Conservation (phyloP, 2,329 filamentous ascomycete species). For the Verticillium nonalfalfae region DNA sequence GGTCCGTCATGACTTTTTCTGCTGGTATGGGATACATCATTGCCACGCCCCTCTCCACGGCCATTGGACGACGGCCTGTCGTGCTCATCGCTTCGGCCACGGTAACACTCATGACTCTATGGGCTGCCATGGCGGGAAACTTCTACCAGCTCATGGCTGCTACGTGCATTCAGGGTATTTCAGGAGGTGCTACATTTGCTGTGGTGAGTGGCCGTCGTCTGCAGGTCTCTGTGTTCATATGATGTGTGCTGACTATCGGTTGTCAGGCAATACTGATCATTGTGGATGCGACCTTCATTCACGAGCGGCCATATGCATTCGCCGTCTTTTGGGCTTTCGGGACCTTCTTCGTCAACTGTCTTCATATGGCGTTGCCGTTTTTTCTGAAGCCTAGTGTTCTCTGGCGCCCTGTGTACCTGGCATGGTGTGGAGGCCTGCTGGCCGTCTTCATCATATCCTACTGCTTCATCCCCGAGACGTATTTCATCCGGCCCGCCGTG, state of each 20-base stretch:
- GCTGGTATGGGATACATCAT: constrained; percentile 14
- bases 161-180: constrained; percentile 23
- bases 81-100: constrained; percentile 17
- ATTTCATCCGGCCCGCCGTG: constrained; percentile 30
- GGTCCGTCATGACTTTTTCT: background rate
- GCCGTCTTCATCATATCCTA: constrained; percentile 19
- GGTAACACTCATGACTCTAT: constrained; percentile 7
- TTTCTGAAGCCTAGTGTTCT: constrained; percentile 10
- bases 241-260: background rate
- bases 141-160: constrained; percentile 21
- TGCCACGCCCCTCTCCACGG: constrained; percentile 28
- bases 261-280: constrained; percentile 20
- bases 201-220: constrained; percentile 14
- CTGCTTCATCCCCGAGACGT: constrained; percentile 29
- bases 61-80: constrained; percentile 27
- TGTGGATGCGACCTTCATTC: constrained; percentile 31
- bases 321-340: constrained; percentile 25
- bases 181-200: constrained; percentile 21
- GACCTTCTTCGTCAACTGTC: constrained; percentile 17
- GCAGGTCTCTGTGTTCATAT: background rate
- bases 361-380: constrained; percentile 19
- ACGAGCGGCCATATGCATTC: constrained; percentile 25
- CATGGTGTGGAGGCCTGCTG: constrained; percentile 18
- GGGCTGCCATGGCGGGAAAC: constrained; percentile 17
- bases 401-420: constrained; percentile 25